Percentiles rank a stretch among this genome's conserved stretches.
phyloP scores from a whole-genome alignment of 2,329 filamentous ascomycete genomes.

The Aspergillus neotritici region DNA sequence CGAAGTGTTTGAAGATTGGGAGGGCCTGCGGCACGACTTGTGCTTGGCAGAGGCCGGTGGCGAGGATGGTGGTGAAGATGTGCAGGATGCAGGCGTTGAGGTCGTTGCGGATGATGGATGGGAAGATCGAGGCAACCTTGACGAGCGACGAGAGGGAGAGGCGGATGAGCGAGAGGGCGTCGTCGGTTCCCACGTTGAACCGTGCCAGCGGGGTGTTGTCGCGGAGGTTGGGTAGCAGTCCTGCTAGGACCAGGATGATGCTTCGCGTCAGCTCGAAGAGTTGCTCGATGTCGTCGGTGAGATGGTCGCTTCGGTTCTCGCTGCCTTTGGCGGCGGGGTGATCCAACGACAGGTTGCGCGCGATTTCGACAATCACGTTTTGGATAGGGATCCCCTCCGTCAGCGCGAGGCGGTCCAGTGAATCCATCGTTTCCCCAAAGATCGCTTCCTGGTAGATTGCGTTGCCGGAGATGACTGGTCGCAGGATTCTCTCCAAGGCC shows the following conservation, averaged over 20 bases:
- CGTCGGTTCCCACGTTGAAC: conserved; percentile 72
- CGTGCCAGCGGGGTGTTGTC: conserved; percentile 56
- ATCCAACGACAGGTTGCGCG: conserved; percentile 78
- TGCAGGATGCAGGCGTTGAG: conserved; percentile 94
- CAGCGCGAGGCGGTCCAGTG: conserved; percentile 83
- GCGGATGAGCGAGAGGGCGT: conserved; percentile 73
- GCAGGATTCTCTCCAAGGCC: conserved; percentile 89
- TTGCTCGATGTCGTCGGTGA: conserved; percentile 96
- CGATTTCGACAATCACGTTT: conserved; percentile 88
- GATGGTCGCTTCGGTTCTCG: conserved; percentile 62
- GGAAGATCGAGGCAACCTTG: conserved; percentile 91
- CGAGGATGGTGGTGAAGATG: conserved; percentile 89
- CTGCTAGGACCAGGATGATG: conserved; percentile 86
- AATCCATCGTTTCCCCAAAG: conserved; percentile 95
- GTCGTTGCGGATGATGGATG: conserved; percentile 91
- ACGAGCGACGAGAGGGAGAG: conserved; percentile 82
- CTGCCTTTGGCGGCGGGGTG: conserved; percentile 80
- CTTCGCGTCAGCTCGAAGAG: conserved; percentile 94
- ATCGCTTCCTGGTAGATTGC: conserved; percentile 94
- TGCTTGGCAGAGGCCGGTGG: conserved; percentile 79
- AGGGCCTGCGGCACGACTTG: conserved; percentile 84
- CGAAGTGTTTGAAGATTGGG: conserved; percentile 85
- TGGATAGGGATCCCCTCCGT: conserved; percentile 88
- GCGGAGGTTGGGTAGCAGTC: conserved; percentile 68
- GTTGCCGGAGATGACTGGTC: conserved; percentile 89